Evolutionary conservation across 73 alveolate genomes (phyloP), one percentile per base, ranked within the genome.

Genomic region (Paramecium primaurelia): DNA sequence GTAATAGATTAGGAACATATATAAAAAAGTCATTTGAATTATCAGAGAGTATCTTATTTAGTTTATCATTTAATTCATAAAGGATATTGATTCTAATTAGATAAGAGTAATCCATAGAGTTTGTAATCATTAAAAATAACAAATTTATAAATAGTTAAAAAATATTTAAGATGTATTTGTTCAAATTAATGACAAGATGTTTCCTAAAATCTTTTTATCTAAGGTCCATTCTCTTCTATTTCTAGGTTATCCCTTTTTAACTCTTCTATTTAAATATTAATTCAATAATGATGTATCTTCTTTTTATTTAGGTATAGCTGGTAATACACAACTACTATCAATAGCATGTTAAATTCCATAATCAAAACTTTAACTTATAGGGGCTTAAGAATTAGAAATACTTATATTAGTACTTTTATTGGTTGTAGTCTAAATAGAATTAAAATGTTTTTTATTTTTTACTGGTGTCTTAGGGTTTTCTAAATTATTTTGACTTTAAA

Each of bases 161-260:
- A 54, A n/a, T 18, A 18, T 18, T 54, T 16, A 18, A 54, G 69
- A 4, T 18, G 20, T 16, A n/a, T 54, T 18, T 18, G 16, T 26
- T 64, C 84, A 64, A 32, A 64, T 64, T 34, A 11, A 26, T 28
- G 84, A 64, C 30, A 64, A 64, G 8, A 64, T 64, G 32, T 73
- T 73, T 73, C 60, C 59, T 16, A 73, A 22, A 37, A 73, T 73
- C 58, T 37, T 73, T 73, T 73, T 73, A 16, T 73, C 87, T 10
- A 73, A 22, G 0, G 87, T 73, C 58, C 59, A 40, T n/a, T 73
- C 87, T 11, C 87, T 73, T 40, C 87, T 73, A 73, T 73, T 73
- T 38, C 64, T 73, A 2, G 87, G 87, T 6, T 20, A n/a, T 30
- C 87, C 87, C 40, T 40, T 73, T 22, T 73, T 73, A 20, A 38